Evolutionary conservation across 208 protist species (phyloP), one percentile per base, ranked within the genome.

Genomic region (Acanthamoeba comandoni): DNA sequence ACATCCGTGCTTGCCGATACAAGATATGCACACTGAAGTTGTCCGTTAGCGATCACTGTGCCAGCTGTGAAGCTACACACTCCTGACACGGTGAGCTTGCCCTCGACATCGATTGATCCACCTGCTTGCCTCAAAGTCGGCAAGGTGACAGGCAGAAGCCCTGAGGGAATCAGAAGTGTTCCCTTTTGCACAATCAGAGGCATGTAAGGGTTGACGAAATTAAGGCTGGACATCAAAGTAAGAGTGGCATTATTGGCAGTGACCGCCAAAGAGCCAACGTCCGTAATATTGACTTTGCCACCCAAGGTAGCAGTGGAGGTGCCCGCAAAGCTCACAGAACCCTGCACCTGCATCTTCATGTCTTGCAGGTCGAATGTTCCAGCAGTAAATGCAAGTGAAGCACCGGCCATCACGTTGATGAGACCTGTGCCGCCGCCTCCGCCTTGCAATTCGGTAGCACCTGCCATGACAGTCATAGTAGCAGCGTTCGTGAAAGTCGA

Each of bases 361-460:
- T 53, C 17, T 60, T 86, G 53, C n/a, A 86, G 77, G 31, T 86
- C 77, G 57, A 86, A 86, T 17, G 19, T 9, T 31, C 77, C 77
- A 7, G 55, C 19, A 39, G 51, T 39, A 39, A 86, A 31, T n/a
- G 51, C 43, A 22, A 86, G 29, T 4, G 51, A 49, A 60, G 77
- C 19, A n/a, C 9, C n/a, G 8, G 77, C 19, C 77, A n/a, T 53
- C 1, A 69, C 55, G 55, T 0, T 49, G 55, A 52, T 53, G n/a
- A 35, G 62, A 43, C 77, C 77, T 60, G 51, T 7, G 24, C 77
- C 77, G 77, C 77, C 35, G 55, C 77, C 77, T 35, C 77, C 77
- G 55, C 77, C 77, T 43, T 43, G 35, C 35, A 43, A 43, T 43
- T 43, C 35, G 1, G 53, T 15, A 11, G 77, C 24, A 5, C 77